These are phyloP conservation scores for Pseudofabraea citricarpa DNA, from an alignment of 2,329 filamentous ascomycete genomes.

Conservation along the genomic window DNA sequence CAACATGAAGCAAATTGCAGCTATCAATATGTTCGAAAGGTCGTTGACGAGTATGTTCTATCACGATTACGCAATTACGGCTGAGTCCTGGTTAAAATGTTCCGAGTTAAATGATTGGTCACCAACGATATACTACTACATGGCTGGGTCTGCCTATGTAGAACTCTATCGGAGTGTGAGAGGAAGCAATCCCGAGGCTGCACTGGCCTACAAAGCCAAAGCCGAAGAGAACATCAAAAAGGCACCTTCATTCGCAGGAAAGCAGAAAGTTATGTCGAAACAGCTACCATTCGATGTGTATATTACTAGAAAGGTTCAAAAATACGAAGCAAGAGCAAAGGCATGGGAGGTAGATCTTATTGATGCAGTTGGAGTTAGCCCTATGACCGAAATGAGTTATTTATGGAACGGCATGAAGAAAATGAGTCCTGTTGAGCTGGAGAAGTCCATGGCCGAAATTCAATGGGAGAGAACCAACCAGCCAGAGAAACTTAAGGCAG, in stretches of 20 bases:
- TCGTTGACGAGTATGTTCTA: slow-evolving; percentile 73
- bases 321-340: slow-evolving; percentile 78
- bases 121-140: slow-evolving; percentile 83
- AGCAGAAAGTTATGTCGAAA: slow-evolving; percentile 84
- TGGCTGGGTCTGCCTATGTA: slow-evolving; percentile 72
- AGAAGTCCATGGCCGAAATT: slow-evolving; percentile 57
- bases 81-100: slow-evolving; percentile 69
- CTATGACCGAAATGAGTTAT: slow-evolving; percentile 86
- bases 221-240: slow-evolving; percentile 68
- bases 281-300: slow-evolving; percentile 89
- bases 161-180: slow-evolving; percentile 70
- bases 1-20: slow-evolving; percentile 83
- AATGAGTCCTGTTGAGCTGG: slow-evolving; percentile 64
- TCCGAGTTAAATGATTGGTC: slow-evolving; percentile 87
- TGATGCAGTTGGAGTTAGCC: slow-evolving; percentile 77
- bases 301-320: slow-evolving; percentile 74
- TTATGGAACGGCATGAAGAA: slow-evolving; percentile 88
- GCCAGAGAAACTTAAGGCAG: slow-evolving; percentile 43
- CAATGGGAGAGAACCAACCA: slow-evolving; percentile 55
- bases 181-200: slow-evolving; percentile 37
- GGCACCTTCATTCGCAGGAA: slow-evolving; percentile 70
- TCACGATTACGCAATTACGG: slow-evolving; percentile 71
- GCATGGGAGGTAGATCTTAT: slow-evolving; percentile 62
- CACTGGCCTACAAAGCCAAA: slow-evolving; percentile 52
- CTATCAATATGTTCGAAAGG: slow-evolving; percentile 80